phyloP scores from a whole-genome alignment of 192 early-diverging fungal genomes.

The Coemansia sp. region DNA sequence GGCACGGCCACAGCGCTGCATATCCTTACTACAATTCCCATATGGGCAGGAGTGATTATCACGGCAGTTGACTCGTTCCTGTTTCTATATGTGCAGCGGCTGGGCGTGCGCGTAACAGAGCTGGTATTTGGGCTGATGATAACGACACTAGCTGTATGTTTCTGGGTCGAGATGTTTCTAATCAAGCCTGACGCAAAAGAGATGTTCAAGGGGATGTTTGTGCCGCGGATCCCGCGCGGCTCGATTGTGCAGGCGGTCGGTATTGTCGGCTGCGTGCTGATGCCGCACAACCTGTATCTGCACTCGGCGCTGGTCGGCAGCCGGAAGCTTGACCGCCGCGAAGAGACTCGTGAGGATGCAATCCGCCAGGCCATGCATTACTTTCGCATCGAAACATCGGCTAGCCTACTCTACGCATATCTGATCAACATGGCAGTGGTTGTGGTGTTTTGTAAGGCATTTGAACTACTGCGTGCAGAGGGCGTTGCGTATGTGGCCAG shows the following conservation, averaged over 20 bases:
- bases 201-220: constrained; percentile 60
- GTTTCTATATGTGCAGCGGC: constrained; percentile 67
- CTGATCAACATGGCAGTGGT: constrained; percentile 74
- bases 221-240: constrained; percentile 59
- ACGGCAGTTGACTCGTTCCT: constrained; percentile 82
- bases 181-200: constrained; percentile 56
- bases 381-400: constrained; percentile 62
- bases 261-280: constrained; percentile 68
- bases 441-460: constrained; percentile 62
- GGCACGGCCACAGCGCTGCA: constrained; percentile 88
- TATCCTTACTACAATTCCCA: constrained; percentile 68
- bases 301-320: constrained; percentile 79
- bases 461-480: constrained; percentile 58
- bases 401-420: constrained; percentile 62
- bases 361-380: constrained; percentile 70
- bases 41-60: constrained; percentile 77
- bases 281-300: constrained; percentile 92
- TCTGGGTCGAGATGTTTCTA: constrained; percentile 71
- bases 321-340: constrained; percentile 54
- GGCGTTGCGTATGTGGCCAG: constrained; percentile 37
- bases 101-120: constrained; percentile 72
- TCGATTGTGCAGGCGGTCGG: constrained; percentile 67
- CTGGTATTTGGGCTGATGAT: constrained; percentile 73
- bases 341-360: constrained; percentile 55
- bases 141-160: constrained; percentile 69